Evolutionary conservation across 129 eudicot species (phyloP), one percentile per base, ranked within the genome.

Genomic region (Pittosporum tobira): DNA sequence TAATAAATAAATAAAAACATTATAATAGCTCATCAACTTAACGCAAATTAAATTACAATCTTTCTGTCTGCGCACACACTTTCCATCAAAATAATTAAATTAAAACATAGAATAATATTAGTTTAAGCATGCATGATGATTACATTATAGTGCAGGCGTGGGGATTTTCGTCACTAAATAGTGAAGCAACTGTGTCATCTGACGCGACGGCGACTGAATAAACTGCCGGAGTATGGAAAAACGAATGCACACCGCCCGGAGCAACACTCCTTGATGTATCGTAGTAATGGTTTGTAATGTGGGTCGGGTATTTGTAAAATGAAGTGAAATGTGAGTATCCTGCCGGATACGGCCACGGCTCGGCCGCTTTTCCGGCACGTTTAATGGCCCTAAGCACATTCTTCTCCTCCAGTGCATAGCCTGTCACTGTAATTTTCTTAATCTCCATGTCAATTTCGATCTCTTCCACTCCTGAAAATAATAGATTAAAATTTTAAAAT

Each of bases 131-230:
- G 5, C 61, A 57, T 43, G 14, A 51, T 26, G 14, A 51, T 76
- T 68, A 91, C 99, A 87, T 91, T 20, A 91, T 34, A 28, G 68
- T 15, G 60, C 99, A 87, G 3, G 99, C 99, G 40, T 87, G 94
- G 20, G 99, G 99, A 57, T 91, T 91, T 16, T 91, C 99, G 61
- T 91, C 99, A 37, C 99, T 91, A 55, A 91, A 91, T 0, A 91
- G 80, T 0, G 99, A 91, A 4, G 94, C 82, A 0, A 84, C 88
- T 3, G 94, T 94, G 70, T 86, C 96, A 42, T 91, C 98, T 0
- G 98, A 91, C 21, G 94, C 94, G 25, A 91, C 75, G 1, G 94
- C 96, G 3, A 87, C 80, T 1, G 94, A 83, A 79, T 91, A 91
- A 56, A 72, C 78, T 0, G 99, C 77, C 0, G 99, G 99, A 10